Evolutionary conservation across 176 grass and related monocot species (phyloP).

Genomic region (Juncus effusus): DNA sequence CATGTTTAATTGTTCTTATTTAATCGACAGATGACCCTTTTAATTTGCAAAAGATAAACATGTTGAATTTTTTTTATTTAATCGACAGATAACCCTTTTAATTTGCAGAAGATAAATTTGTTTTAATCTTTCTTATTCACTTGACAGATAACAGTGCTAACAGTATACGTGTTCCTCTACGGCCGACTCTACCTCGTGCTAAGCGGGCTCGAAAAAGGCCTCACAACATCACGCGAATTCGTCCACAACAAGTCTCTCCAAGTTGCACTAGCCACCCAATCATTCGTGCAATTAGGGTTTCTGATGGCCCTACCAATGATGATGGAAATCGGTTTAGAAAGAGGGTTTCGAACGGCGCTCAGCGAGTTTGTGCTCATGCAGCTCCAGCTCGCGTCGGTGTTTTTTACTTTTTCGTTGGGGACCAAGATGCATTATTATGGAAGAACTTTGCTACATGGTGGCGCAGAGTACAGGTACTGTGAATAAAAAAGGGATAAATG

Average conservation of each 20-base stretch:
- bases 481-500: no score
- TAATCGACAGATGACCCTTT: conserved; percentile 5
- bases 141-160: conserved; percentile 77
- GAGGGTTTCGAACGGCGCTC: conserved; percentile 90
- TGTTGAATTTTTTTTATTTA: neutral
- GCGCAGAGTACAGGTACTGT: conserved; percentile 55
- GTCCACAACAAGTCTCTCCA: conserved; percentile 77
- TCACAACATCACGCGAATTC: conserved; percentile 51
- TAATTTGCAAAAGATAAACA: conserved; percentile 6
- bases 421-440: conserved; percentile 98
- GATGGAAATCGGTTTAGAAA: conserved; percentile 97
- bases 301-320: conserved; percentile 95
- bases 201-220: conserved; percentile 68
- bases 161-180: conserved; percentile 89
- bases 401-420: conserved; percentile 90
- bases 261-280: conserved; percentile 82
- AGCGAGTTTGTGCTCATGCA: conserved; percentile 96
- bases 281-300: conserved; percentile 89
- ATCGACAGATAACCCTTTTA: conserved; percentile 8
- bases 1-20: neutral
- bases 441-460: conserved; percentile 86
- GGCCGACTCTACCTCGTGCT: conserved; percentile 86
- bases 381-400: conserved; percentile 86
- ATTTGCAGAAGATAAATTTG: neutral
- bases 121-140: conserved; percentile 19